phyloP scores from a whole-genome alignment of 1,139 yeast species.

The Pichiaceae sp. region DNA sequence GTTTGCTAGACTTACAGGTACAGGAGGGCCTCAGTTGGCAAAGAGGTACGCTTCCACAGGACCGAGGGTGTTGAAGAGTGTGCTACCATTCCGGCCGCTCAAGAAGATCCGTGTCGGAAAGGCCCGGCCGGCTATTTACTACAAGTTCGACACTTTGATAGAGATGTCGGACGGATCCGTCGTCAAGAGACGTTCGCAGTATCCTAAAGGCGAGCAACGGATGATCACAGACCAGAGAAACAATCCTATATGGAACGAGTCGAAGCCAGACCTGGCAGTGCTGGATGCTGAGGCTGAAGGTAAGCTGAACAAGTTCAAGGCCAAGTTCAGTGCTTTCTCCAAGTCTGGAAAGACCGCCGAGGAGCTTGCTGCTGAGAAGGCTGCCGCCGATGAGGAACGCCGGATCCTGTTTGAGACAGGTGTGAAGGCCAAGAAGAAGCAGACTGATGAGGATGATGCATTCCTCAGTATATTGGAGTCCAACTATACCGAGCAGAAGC shows the following conservation, averaged over 20 bases:
- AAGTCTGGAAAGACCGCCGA: constrained; percentile 24
- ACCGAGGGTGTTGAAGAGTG: constrained; percentile 32
- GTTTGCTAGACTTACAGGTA: background rate
- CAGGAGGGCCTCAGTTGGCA: background rate
- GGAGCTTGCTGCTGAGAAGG: constrained; percentile 19
- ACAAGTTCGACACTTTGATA: constrained; percentile 79
- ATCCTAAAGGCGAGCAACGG: constrained; percentile 80
- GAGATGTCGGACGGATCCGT: constrained; percentile 94
- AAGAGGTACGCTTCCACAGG: constrained; percentile 13
- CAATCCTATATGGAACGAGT: constrained; percentile 79
- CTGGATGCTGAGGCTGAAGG: constrained; percentile 81
- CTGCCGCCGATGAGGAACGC: constrained; percentile 19
- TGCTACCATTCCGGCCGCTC: constrained; percentile 43
- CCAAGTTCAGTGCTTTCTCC: constrained; percentile 56
- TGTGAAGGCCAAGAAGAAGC: constrained; percentile 12
- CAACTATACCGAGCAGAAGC: constrained; percentile 23
- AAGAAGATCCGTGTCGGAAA: constrained; percentile 58
- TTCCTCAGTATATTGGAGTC: constrained; percentile 23
- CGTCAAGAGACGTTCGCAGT: constrained; percentile 71
- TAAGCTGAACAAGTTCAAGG: constrained; percentile 75
- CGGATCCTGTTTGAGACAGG: constrained; percentile 21
- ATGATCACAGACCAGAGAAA: constrained; percentile 86
- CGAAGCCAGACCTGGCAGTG: constrained; percentile 66
- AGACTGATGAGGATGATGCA: constrained; percentile 20
- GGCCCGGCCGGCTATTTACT: constrained; percentile 87